Percentiles rank a stretch among this genome's conserved stretches.
These are phyloP conservation scores for Solanum chmielewskii DNA, from an alignment of 257 asterid species.

Conservation along the genomic window DNA sequence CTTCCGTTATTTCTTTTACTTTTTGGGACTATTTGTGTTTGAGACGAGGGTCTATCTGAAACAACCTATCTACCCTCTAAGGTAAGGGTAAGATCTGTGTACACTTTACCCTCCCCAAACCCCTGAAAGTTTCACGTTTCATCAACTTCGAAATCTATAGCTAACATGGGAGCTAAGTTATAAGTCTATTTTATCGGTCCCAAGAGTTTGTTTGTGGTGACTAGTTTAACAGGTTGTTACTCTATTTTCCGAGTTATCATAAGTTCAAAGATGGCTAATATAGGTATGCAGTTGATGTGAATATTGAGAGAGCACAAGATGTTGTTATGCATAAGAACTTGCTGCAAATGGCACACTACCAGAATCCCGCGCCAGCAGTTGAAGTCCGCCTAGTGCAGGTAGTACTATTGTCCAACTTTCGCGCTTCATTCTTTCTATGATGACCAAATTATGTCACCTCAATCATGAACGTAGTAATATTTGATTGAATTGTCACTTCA, in stretches of 20 bases:
- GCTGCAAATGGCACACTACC: constrained; percentile 63
- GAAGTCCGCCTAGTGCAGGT: constrained; percentile 92
- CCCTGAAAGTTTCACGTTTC: background rate
- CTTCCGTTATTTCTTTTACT: background rate
- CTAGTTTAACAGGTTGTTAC: background rate
- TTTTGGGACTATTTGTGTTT: background rate
- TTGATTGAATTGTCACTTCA: background rate
- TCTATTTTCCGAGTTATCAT: background rate
- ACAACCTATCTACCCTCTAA: background rate
- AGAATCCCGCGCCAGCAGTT: constrained; percentile 60
- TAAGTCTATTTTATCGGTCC: background rate
- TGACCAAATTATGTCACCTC: background rate
- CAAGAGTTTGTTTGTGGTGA: background rate
- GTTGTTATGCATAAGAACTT: constrained; percentile 81
- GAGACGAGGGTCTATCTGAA: background rate
- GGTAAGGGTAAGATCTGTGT: background rate
- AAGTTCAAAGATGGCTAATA: background rate
- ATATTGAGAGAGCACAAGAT: constrained; percentile 75
- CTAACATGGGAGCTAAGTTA: background rate
- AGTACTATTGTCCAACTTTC: background rate
- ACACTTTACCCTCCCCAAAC: background rate
- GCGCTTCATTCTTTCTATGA: background rate
- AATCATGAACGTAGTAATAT: background rate
- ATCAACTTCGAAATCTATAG: background rate
- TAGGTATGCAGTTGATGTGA: constrained; percentile 78